These are phyloP conservation scores for Sarcocystis neurona DNA, from an alignment of 169 alveolate species.

Conservation along the genomic window DNA sequence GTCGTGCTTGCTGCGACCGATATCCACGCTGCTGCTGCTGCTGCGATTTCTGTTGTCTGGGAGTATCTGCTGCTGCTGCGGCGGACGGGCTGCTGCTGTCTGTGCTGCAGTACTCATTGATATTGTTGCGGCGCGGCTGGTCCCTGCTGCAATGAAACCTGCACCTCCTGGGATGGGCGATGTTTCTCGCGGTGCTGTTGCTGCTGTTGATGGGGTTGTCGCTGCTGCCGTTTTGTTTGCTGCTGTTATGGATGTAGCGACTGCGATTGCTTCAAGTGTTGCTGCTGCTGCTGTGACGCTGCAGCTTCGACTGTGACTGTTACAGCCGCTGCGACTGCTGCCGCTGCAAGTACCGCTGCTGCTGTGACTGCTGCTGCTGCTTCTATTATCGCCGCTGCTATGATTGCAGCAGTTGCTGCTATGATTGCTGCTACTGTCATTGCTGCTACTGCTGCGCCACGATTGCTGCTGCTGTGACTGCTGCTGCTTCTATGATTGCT, in stretches of 20 bases:
- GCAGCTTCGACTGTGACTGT: too few relatives aligned
- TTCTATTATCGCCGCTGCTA: not conserved
- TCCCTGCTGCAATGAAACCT: not conserved
- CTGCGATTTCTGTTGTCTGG: not conserved
- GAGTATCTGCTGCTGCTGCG: not conserved
- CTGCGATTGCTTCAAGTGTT: too few relatives aligned
- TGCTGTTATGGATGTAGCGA: not conserved
- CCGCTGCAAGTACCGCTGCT: not conserved
- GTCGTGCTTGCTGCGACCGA: not conserved
- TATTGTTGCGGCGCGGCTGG: not conserved
- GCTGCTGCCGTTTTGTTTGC: not conserved
- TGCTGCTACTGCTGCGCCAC: too few relatives aligned
- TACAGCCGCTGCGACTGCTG: too few relatives aligned
- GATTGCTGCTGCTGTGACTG: too few relatives aligned
- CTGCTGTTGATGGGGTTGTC: not conserved
- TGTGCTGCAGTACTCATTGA: not conserved
- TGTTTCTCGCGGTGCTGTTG: not conserved
- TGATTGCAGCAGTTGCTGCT: not conserved
- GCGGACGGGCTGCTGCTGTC: not conserved
- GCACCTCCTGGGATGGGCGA: not conserved
- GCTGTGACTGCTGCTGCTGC: not conserved
- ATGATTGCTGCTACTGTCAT: not conserved
- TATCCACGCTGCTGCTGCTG: constrained; percentile 12
- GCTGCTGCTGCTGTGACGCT: too few relatives aligned
- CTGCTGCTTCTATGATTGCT: too few relatives aligned